phyloP scores from a whole-genome alignment of 805 yeast genomes.

The Myxozyma geophila region DNA sequence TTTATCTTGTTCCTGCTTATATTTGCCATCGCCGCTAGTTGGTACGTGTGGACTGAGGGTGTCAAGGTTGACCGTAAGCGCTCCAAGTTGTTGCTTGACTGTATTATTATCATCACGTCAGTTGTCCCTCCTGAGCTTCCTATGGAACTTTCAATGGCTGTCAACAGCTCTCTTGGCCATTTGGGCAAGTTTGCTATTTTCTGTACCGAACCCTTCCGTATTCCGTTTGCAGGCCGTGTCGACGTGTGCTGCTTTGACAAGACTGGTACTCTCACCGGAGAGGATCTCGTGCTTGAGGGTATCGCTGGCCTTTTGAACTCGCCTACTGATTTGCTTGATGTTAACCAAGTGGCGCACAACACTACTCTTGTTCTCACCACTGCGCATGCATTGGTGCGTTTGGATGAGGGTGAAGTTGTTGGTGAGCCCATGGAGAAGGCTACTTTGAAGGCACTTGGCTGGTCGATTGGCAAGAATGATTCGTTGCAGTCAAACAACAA shows the following conservation, averaged over 20 bases:
- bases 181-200: conserved; percentile 84
- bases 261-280: conserved; percentile 97
- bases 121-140: conserved; percentile 99
- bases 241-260: conserved; percentile 99
- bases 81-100: conserved; percentile 89
- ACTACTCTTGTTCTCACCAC: conserved; percentile 82
- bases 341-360: conserved; percentile 67
- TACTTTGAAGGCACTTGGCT: conserved; percentile 82
- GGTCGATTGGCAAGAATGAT: conserved; percentile 83
- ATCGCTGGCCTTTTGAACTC: conserved; percentile 71
- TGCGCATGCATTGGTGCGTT: conserved; percentile 91
- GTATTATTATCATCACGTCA: conserved; percentile 93
- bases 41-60: conserved; percentile 99
- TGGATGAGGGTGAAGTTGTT: conserved; percentile 96
- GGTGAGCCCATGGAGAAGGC: conserved; percentile 99
- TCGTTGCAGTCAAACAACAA: conserved; percentile 38
- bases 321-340: conserved; percentile 53
- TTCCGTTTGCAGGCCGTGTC: conserved; percentile 95
- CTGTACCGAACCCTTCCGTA: conserved; percentile 98
- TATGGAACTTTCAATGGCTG: conserved; percentile 99
- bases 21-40: conserved; percentile 92
- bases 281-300: conserved; percentile 94
- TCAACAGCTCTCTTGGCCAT: conserved; percentile 86
- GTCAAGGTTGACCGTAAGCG: conserved; percentile 93
- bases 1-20: conserved; percentile 86